Evolutionary conservation across 2,329 filamentous ascomycete genomes (phyloP).

Genomic region (Coniosporium tulheliwenetii): DNA sequence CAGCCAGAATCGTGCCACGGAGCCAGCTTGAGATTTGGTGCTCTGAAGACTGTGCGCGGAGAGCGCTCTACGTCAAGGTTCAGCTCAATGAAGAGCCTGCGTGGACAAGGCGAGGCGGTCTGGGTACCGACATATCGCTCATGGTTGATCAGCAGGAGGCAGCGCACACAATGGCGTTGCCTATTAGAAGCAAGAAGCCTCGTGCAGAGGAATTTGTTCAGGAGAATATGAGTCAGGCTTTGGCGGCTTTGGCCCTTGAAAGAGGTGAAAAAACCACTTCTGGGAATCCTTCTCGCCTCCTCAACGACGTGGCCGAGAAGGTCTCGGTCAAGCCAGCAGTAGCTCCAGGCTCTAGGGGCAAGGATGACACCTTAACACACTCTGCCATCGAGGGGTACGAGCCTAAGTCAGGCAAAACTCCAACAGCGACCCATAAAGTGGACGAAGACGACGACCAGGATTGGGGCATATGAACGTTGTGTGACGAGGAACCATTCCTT

Average conservation of each 20-base stretch:
- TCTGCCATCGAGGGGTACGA: constrained; percentile 22
- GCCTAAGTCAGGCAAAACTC: constrained; percentile 7
- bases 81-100: constrained; percentile 76
- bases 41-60: constrained; percentile 58
- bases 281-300: constrained; percentile 14
- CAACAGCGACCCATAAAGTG: neutral
- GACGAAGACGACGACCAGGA: constrained; percentile 1
- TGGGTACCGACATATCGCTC: constrained; percentile 20
- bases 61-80: constrained; percentile 73
- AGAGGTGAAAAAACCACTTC: constrained; percentile 21
- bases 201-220: constrained; percentile 12
- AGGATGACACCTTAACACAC: constrained; percentile 9
- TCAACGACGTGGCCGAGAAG: constrained; percentile 18
- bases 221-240: constrained; percentile 17
- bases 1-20: constrained; percentile 49
- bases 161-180: constrained; percentile 1
- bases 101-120: constrained; percentile 55
- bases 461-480: neutral
- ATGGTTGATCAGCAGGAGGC: neutral
- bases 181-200: neutral
- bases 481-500: neutral
- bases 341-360: neutral
- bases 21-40: constrained; percentile 79
- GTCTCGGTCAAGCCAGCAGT: neutral
- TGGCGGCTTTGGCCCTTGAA: constrained; percentile 25